Evolutionary conservation across 371 early-diverging fungal genomes (phyloP).

Genomic region (Saksenaea oblongispora): DNA sequence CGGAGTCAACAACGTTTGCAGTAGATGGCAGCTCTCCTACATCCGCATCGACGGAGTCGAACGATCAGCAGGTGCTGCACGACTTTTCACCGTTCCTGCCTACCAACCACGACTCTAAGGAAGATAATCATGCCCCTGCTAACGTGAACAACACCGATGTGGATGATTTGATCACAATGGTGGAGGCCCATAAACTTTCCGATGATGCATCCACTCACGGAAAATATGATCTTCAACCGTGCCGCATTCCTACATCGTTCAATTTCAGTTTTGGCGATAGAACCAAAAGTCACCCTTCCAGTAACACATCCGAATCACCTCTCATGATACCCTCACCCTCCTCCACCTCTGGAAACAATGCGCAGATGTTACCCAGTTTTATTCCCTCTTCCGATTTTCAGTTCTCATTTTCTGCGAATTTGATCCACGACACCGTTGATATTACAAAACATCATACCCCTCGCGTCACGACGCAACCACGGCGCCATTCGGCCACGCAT

Average conservation of each 20-base stretch:
- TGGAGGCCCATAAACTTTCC: conserved; percentile 10
- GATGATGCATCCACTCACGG: conserved; percentile 6
- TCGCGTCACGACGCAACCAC: neutral
- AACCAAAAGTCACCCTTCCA: neutral
- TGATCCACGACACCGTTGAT: neutral
- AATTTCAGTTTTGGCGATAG: conserved; percentile 5
- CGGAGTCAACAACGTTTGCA: neutral
- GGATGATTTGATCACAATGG: conserved; percentile 13
- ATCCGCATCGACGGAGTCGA: neutral
- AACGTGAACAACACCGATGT: conserved; percentile 7
- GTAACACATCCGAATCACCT: neutral
- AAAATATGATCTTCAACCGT: conserved; percentile 3
- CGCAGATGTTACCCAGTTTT: neutral
- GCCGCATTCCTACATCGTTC: conserved; percentile 5
- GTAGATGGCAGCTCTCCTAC: neutral
- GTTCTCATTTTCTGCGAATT: conserved; percentile 1
- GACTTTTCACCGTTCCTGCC: conserved; percentile 5
- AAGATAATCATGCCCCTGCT: neutral
- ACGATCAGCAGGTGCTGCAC: conserved; percentile 13
- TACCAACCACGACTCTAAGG: neutral
- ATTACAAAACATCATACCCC: conserved; percentile 3
- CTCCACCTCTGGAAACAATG: neutral
- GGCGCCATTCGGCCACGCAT: neutral
- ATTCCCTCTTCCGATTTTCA: conserved; percentile 2
- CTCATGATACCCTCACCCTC: conserved; percentile 1